These are phyloP conservation scores for Phytophthora agathidicida DNA, from an alignment of 352 stramenopile species.

Conservation along the genomic window DNA sequence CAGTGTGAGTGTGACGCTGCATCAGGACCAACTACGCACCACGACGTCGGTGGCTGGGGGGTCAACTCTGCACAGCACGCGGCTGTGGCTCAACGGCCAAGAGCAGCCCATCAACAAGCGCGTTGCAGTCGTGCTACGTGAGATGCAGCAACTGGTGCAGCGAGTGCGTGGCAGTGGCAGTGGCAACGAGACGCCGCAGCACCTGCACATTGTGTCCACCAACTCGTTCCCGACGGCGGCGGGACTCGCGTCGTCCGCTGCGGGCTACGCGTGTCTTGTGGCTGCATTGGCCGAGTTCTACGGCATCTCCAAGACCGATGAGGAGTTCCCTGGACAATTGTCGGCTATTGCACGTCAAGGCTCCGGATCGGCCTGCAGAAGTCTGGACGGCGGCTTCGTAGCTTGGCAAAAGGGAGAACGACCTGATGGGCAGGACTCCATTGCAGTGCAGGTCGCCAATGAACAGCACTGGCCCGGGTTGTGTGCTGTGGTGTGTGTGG, in stretches of 20 bases:
- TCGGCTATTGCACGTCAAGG: constrained; percentile 95
- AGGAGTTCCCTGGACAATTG: constrained; percentile 92
- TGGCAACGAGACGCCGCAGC: constrained; percentile 20
- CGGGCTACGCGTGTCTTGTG: constrained; percentile 96
- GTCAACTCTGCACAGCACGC: constrained; percentile 80
- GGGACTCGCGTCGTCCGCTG: constrained; percentile 96
- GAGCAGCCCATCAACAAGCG: constrained; percentile 86
- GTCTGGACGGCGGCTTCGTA: constrained; percentile 97
- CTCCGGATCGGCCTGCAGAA: constrained; percentile 95
- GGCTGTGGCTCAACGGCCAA: constrained; percentile 97
- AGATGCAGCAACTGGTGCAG: constrained; percentile 60
- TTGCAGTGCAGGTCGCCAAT: constrained; percentile 76
- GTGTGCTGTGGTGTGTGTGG: constrained; percentile 96
- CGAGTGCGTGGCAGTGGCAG: constrained; percentile 24
- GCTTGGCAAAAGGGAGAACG: constrained; percentile 92
- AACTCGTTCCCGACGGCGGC: constrained; percentile 99
- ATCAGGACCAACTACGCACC: constrained; percentile 94
- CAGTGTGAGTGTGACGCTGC: constrained; percentile 96
- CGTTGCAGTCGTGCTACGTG: constrained; percentile 73
- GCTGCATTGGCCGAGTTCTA: constrained; percentile 91
- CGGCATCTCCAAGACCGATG: constrained; percentile 79
- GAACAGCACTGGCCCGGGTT: constrained; percentile 95
- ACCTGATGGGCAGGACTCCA: constrained; percentile 73
- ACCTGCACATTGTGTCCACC: constrained; percentile 94
- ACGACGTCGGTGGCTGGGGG: constrained; percentile 91